Conservation (phyloP, 2,329 filamentous ascomycete species). For the Ophiostoma himal-ulmi region DNA sequence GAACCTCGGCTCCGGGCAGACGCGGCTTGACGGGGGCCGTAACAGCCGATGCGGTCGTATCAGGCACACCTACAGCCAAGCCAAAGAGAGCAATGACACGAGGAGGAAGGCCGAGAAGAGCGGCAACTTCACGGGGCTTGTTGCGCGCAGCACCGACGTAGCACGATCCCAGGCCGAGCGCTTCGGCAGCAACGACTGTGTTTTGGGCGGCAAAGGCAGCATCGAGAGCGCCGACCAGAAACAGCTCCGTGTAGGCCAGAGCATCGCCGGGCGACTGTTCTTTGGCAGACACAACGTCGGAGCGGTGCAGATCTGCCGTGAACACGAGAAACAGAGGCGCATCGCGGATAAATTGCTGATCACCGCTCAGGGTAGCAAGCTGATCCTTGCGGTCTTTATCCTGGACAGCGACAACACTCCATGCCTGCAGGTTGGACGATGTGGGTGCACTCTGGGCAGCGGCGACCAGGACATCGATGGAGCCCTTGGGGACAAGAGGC, state of each 20-base stretch:
- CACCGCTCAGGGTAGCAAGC: constrained; percentile 29
- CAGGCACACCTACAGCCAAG: constrained; percentile 19
- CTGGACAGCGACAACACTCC: constrained; percentile 32
- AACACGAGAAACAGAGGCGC: neutral
- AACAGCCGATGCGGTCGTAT: neutral
- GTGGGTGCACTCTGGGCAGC: constrained; percentile 35
- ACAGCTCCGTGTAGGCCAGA: neutral
- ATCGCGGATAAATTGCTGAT: constrained; percentile 1
- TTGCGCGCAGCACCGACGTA: constrained; percentile 34
- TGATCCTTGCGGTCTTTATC: constrained; percentile 29
- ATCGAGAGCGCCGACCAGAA: neutral
- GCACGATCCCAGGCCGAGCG: constrained; percentile 29
- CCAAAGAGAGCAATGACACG: constrained; percentile 33
- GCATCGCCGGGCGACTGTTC: neutral
- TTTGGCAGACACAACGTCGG: neutral
- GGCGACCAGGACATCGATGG: constrained; percentile 31
- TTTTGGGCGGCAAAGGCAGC: neutral
- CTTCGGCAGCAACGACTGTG: neutral
- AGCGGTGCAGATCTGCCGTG: neutral
- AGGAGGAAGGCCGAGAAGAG: constrained; percentile 30
- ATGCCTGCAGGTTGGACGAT: constrained; percentile 35
- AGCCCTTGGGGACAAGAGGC: constrained; percentile 26
- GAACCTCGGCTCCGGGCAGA: constrained; percentile 27
- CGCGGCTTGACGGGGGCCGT: neutral
- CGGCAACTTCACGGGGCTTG: constrained; percentile 29